Percentiles rank a stretch among this genome's conserved stretches.
Evolutionary conservation across 345 rosid genomes (phyloP).

Genomic region (Capsella bursapastoris): DNA sequence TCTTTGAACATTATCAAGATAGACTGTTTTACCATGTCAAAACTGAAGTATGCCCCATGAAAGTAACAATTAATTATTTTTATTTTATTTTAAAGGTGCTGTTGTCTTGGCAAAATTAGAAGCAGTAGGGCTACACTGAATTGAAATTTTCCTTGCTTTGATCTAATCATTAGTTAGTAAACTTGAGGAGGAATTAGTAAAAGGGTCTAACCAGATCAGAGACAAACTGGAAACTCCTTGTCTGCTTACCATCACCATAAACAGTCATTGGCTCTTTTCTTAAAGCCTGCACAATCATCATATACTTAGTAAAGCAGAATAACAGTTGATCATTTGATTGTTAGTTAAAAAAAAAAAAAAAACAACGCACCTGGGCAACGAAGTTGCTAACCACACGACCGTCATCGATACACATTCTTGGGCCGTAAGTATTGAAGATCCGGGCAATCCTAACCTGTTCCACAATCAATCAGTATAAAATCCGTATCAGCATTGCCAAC

Average conservation of each 20-base stretch:
- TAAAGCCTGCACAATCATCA: conserved; percentile 67
- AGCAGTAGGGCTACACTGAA: conserved; percentile 8
- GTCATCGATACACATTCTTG: conserved; percentile 98
- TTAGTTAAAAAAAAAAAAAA: too few relatives aligned
- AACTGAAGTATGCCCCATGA: neutral
- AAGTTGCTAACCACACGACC: conserved; percentile 99
- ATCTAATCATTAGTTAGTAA: neutral
- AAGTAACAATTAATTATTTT: neutral
- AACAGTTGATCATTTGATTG: neutral
- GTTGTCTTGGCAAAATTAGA: neutral
- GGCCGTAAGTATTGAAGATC: conserved; percentile 95
- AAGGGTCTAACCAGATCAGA: conserved; percentile 78
- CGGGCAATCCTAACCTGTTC: conserved; percentile 97
- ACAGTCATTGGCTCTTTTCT: conserved; percentile 98
- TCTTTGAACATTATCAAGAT: neutral
- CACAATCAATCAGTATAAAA: neutral
- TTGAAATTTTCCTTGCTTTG: neutral
- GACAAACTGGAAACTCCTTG: conserved; percentile 98
- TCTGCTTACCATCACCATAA: conserved; percentile 99
- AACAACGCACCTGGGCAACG: conserved; percentile 78
- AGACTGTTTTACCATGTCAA: neutral
- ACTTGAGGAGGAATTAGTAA: conserved; percentile 10
- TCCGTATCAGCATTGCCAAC: neutral
- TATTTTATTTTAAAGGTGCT: too few relatives aligned
- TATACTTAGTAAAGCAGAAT: conserved; percentile 3